phyloP scores from a whole-genome alignment of 1,284 basidiomycete genomes.

The Sanghuangporus baumii region DNA sequence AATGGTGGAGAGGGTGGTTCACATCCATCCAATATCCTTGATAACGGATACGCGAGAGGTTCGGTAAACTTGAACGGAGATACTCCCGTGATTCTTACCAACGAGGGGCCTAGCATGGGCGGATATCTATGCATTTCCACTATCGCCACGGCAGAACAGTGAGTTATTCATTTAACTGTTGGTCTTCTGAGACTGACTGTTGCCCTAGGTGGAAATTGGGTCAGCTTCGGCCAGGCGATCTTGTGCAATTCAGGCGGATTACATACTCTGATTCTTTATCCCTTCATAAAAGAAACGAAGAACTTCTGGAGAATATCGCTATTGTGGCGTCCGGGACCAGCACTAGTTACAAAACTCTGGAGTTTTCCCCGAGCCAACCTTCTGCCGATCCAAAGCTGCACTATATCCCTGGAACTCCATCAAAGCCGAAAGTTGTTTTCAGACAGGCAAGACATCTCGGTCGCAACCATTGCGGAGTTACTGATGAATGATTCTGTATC shows the following conservation, averaged over 20 bases:
- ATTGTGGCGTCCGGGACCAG: not conserved
- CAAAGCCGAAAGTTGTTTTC: slow-evolving; percentile 33
- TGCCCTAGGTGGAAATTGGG: slow-evolving; percentile 56
- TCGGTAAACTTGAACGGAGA: slow-evolving; percentile 67
- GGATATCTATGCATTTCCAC: slow-evolving; percentile 56
- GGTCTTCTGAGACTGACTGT: not conserved
- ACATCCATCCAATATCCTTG: slow-evolving; percentile 68
- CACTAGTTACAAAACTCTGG: slow-evolving; percentile 11
- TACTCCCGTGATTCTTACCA: slow-evolving; percentile 61
- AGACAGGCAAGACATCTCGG: slow-evolving; percentile 33
- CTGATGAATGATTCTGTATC: not conserved
- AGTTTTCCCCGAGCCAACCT: slow-evolving; percentile 14
- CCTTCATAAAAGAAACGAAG: slow-evolving; percentile 24
- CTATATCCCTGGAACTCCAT: slow-evolving; percentile 22
- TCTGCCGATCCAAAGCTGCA: slow-evolving; percentile 32
- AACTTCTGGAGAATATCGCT: slow-evolving; percentile 30
- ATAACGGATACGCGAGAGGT: slow-evolving; percentile 60
- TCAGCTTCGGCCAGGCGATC: slow-evolving; percentile 49
- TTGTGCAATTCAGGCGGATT: slow-evolving; percentile 44
- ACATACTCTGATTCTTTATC: slow-evolving; percentile 34
- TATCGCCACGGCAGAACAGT: slow-evolving; percentile 47
- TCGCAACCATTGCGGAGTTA: not conserved
- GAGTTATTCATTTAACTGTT: slow-evolving; percentile 19
- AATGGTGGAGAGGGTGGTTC: slow-evolving; percentile 68
- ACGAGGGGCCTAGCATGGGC: slow-evolving; percentile 63